A percentile compares a stretch with the other conserved stretches of the same genome.
Conservation (phyloP, 306 rosid genomes). For the Biancaea sappan region DNA sequence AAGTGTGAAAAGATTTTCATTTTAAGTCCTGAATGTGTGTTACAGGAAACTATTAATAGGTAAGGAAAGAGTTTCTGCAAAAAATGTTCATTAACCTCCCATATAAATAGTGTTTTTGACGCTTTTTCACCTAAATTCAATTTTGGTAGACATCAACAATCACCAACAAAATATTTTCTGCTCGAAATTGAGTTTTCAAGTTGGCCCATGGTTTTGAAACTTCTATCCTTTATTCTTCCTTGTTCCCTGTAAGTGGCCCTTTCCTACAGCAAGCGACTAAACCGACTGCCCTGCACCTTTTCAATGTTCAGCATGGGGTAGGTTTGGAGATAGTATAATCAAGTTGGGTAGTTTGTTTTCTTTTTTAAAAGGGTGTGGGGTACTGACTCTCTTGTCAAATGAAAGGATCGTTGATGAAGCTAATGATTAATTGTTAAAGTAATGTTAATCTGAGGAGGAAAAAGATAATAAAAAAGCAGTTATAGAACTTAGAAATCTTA, state of each 20-base stretch:
- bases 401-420: not conserved
- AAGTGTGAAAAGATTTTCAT: not conserved
- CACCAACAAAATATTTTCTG: not conserved
- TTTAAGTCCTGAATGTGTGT: not conserved
- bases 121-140: not conserved
- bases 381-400: not conserved
- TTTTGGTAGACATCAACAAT: not conserved
- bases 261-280: not conserved
- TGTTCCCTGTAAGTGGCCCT: not conserved
- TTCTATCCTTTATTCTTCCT: not conserved
- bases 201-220: not conserved
- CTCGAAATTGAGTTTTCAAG: not conserved
- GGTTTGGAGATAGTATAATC: not conserved
- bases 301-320: not conserved
- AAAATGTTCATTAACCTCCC: not conserved
- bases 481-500: constrained; percentile 1
- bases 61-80: not conserved
- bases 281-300: not conserved
- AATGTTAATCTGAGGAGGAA: constrained; percentile 16
- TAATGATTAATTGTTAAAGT: constrained; percentile 11
- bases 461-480: not conserved
- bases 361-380: not conserved
- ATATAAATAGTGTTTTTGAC: not conserved
- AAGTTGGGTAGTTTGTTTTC: not conserved
- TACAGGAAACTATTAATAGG: not conserved